phyloP scores from a whole-genome alignment of 1,284 basidiomycete species.

The Kwoniella shivajii region DNA sequence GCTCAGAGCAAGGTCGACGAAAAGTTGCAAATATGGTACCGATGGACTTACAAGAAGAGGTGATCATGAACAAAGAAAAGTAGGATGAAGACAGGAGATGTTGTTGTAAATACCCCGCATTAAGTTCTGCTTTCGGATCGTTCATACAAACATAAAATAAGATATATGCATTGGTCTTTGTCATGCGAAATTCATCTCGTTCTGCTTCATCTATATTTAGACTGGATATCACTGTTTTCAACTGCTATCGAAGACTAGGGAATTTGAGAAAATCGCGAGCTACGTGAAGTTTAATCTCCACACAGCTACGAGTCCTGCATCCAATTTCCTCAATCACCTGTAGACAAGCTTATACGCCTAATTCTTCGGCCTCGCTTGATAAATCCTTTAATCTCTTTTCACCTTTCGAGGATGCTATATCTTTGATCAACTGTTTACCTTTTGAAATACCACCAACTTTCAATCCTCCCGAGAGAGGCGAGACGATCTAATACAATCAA shows the following conservation, averaged over 20 bases:
- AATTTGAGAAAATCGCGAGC: too few relatives aligned
- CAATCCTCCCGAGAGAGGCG: conserved; percentile 44
- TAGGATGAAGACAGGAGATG: too few relatives aligned
- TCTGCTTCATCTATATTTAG: too few relatives aligned
- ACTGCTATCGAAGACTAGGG: too few relatives aligned
- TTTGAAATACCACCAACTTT: conserved; percentile 43
- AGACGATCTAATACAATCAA: conserved; percentile 39
- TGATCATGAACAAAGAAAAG: too few relatives aligned
- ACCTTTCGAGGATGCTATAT: conserved; percentile 35
- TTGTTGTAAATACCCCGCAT: conserved; percentile 6
- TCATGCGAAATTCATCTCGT: too few relatives aligned
- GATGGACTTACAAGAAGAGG: too few relatives aligned
- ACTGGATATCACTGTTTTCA: too few relatives aligned
- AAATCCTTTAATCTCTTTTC: conserved; percentile 54
- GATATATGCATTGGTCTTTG: too few relatives aligned
- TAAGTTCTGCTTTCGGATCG: neutral
- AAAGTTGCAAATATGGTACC: too few relatives aligned
- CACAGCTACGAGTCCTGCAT: neutral
- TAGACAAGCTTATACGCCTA: conserved; percentile 17
- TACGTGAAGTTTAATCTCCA: neutral
- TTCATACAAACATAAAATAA: too few relatives aligned
- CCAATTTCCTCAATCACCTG: neutral
- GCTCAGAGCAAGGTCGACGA: too few relatives aligned
- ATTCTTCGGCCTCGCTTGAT: conserved; percentile 44
- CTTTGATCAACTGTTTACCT: conserved; percentile 37